Percentiles rank a stretch among this genome's conserved stretches.
phyloP scores from a whole-genome alignment of 345 rosid species.

The Eutrema heterophyllum region DNA sequence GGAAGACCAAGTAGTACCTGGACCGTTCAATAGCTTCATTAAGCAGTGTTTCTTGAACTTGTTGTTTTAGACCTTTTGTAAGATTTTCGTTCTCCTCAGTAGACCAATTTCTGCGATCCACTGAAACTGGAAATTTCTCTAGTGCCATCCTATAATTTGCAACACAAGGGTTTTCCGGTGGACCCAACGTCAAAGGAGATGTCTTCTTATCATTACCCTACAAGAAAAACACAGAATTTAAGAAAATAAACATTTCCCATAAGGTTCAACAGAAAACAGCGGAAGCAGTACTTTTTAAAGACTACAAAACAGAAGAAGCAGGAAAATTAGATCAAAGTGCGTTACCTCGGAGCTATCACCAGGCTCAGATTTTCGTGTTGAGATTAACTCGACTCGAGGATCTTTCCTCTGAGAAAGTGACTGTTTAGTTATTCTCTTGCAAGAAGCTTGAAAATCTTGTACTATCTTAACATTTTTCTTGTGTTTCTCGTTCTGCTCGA shows the following conservation, averaged over 20 bases:
- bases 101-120: constrained; percentile 69
- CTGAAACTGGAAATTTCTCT: constrained; percentile 43
- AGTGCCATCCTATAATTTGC: constrained; percentile 54
- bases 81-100: constrained; percentile 64
- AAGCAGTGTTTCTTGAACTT: constrained; percentile 66
- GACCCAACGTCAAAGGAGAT: constrained; percentile 49
- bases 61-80: constrained; percentile 65
- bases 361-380: constrained; percentile 35
- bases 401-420: constrained; percentile 70
- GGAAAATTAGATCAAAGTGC: neutral
- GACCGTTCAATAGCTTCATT: constrained; percentile 46
- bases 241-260: neutral
- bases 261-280: neutral
- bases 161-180: constrained; percentile 67
- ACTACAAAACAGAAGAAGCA: constrained; percentile 2
- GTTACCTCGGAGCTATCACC: constrained; percentile 54
- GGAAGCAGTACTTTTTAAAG: neutral
- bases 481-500: constrained; percentile 79
- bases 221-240: constrained; percentile 21
- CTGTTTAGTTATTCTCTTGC: constrained; percentile 59
- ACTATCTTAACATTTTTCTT: constrained; percentile 63
- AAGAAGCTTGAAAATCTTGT: constrained; percentile 64
- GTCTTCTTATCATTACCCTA: constrained; percentile 53
- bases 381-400: constrained; percentile 66
- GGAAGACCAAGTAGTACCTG: constrained; percentile 42